phyloP scores from a whole-genome alignment of 2,329 filamentous ascomycete species.

The Alternaria metachromatica region DNA sequence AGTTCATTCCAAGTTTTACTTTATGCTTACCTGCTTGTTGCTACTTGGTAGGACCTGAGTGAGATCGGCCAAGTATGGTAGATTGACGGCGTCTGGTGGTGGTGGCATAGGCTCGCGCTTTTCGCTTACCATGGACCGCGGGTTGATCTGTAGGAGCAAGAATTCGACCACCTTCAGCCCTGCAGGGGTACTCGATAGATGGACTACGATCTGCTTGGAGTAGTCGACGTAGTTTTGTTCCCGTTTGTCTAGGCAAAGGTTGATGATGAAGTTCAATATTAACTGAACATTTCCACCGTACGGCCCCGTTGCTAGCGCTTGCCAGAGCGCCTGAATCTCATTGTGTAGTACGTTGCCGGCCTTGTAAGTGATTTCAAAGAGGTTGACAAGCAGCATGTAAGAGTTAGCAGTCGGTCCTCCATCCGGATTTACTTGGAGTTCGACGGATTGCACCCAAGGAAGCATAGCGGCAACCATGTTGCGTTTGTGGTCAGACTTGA shows the following conservation, averaged over 20 bases:
- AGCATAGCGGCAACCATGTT: slow-evolving; percentile 94
- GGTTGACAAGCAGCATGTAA: slow-evolving; percentile 91
- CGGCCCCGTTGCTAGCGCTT: slow-evolving; percentile 90
- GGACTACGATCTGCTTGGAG: slow-evolving; percentile 97
- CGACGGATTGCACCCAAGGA: slow-evolving; percentile 94
- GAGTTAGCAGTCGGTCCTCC: slow-evolving; percentile 89
- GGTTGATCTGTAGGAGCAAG: slow-evolving; percentile 85
- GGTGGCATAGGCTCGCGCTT: slow-evolving; percentile 63
- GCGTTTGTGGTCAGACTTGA: slow-evolving; percentile 81
- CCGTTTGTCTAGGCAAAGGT: slow-evolving; percentile 86
- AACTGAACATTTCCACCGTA: slow-evolving; percentile 93
- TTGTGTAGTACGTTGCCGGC: slow-evolving; percentile 89
- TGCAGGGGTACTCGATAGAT: slow-evolving; percentile 83
- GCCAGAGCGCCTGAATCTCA: slow-evolving; percentile 97
- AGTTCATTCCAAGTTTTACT: neutral
- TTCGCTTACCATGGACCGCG: slow-evolving; percentile 96
- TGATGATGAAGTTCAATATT: slow-evolving; percentile 95
- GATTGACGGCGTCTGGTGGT: slow-evolving; percentile 73
- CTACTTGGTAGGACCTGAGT: slow-evolving; percentile 36
- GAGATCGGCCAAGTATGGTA: slow-evolving; percentile 83
- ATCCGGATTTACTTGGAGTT: slow-evolving; percentile 89
- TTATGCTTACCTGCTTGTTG: slow-evolving; percentile 36
- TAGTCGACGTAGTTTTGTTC: slow-evolving; percentile 99
- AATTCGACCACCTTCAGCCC: slow-evolving; percentile 95
- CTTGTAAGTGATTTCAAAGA: slow-evolving; percentile 95